Conservation (phyloP, 2,329 filamentous ascomycete species). For the Harringtonia aguacate region DNA sequence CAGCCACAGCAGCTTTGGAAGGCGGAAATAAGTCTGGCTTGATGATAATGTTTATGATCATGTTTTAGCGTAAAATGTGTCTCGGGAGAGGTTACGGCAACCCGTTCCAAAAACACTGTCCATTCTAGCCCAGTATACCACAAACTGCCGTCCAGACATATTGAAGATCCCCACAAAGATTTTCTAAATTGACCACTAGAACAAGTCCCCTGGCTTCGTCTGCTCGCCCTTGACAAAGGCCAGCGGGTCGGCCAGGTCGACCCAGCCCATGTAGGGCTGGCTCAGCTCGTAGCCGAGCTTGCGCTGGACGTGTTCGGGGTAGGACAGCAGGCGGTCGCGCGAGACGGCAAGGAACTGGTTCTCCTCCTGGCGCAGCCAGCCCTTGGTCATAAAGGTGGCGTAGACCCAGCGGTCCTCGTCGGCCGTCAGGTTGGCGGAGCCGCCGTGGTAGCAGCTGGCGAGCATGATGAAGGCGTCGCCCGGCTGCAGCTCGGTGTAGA, state of each 20-base stretch:
- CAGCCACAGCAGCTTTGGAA: no score
- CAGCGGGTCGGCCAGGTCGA: conserved; percentile 2
- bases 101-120: no score
- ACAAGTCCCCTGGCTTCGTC: no score
- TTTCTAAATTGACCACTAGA: no score
- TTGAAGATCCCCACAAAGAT: no score
- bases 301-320: conserved; percentile 8
- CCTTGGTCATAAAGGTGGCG: conserved; percentile 4
- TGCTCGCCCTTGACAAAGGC: no score
- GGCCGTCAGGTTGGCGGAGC: conserved; percentile 15
- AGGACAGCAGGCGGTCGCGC: conserved; percentile 10
- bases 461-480: conserved; percentile 16
- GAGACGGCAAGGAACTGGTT: conserved; percentile 17
- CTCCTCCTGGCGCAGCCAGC: conserved; percentile 9
- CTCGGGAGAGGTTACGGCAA: no score
- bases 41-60: no score
- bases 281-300: conserved; percentile 15
- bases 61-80: no score
- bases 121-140: no score
- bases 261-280: conserved; percentile 7
- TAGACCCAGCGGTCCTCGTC: conserved; percentile 9
- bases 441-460: conserved; percentile 16
- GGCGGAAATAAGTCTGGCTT: no score
- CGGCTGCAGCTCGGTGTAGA: conserved; percentile 12
- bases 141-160: no score